Evolutionary conservation across 768 basidiomycete genomes (phyloP).

Genomic region (Russula vinacea): DNA sequence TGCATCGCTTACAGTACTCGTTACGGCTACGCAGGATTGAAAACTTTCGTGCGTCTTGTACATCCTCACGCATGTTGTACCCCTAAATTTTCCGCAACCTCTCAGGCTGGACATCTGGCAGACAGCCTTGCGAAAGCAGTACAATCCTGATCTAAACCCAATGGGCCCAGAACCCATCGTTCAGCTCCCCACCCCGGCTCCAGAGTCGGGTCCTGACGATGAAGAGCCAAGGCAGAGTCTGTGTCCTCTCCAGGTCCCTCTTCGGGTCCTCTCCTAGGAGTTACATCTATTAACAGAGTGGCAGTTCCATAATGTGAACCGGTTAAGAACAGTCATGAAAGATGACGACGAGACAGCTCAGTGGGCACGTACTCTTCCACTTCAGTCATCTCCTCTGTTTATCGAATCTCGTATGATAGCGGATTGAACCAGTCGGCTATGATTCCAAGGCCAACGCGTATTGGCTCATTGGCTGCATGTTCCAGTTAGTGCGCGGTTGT

Average conservation of each 20-base stretch:
- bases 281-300: constrained; percentile 74
- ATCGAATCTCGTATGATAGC: constrained; percentile 42
- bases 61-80: constrained; percentile 28
- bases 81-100: constrained; percentile 9
- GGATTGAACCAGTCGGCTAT: constrained; percentile 82
- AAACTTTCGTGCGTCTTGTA: constrained; percentile 61
- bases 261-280: neutral
- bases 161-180: constrained; percentile 58
- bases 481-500: neutral
- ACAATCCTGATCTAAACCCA: constrained; percentile 67
- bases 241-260: constrained; percentile 15
- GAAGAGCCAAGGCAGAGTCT: constrained; percentile 27
- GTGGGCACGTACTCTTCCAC: constrained; percentile 55
- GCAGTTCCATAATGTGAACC: constrained; percentile 79
- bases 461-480: constrained; percentile 79
- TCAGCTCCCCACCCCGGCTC: constrained; percentile 29
- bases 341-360: constrained; percentile 70
- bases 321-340: constrained; percentile 70
- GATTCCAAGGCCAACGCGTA: constrained; percentile 76
- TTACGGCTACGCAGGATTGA: constrained; percentile 73
- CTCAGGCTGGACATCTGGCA: constrained; percentile 75
- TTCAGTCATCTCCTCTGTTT: constrained; percentile 1
- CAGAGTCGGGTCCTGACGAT: constrained; percentile 28
- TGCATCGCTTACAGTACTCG: constrained; percentile 71
- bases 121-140: constrained; percentile 70